These are phyloP conservation scores for Aristolochia californica DNA, from an alignment of 164 flowering plant species.

Conservation along the genomic window DNA sequence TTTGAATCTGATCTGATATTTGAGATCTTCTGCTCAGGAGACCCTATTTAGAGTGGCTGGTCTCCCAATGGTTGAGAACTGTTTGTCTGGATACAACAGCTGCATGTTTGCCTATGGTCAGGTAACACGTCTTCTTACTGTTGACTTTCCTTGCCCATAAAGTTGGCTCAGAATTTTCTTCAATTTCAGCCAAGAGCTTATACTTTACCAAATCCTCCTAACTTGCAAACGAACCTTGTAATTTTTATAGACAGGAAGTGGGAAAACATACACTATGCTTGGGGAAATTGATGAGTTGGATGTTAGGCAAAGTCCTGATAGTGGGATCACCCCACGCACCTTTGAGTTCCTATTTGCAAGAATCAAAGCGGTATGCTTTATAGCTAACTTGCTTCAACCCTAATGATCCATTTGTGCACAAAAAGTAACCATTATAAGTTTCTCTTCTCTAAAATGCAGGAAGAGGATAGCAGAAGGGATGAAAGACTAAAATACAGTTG, in stretches of 20 bases:
- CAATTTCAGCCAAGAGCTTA: too few species aligned
- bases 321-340: constrained; percentile 95
- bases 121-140: constrained; percentile 39
- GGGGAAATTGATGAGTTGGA: constrained; percentile 83
- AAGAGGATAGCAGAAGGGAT: constrained; percentile 85
- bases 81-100: constrained; percentile 94
- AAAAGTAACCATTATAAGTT: too few species aligned
- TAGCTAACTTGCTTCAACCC: neutral
- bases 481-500: constrained; percentile 71
- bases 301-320: constrained; percentile 58
- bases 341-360: constrained; percentile 94
- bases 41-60: constrained; percentile 84
- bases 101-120: constrained; percentile 99
- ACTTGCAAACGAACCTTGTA: too few species aligned
- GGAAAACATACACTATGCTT: constrained; percentile 94
- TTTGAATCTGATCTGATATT: neutral
- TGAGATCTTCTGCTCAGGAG: constrained; percentile 43
- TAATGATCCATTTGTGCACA: too few species aligned
- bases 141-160: too few species aligned
- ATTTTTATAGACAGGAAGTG: constrained; percentile 86
- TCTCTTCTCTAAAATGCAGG: constrained; percentile 33
- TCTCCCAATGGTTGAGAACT: constrained; percentile 96
- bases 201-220: too few species aligned
- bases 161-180: too few species aligned
- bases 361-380: constrained; percentile 71